Percentiles rank a stretch among this genome's conserved stretches.
Evolutionary conservation across 257 asterid species (phyloP).

Genomic region (Solanum virginianum): DNA sequence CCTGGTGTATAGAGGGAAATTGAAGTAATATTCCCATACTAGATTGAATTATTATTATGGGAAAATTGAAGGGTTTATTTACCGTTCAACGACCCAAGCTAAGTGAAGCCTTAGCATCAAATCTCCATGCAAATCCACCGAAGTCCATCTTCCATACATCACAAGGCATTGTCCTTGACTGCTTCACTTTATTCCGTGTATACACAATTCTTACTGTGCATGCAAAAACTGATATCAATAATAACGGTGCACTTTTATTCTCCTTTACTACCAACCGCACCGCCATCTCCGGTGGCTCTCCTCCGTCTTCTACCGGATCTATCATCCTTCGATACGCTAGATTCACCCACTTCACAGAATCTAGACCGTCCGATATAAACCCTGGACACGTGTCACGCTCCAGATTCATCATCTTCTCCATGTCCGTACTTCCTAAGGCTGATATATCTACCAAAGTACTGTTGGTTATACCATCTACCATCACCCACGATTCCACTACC

Average conservation of each 20-base stretch:
- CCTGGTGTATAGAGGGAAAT: background rate
- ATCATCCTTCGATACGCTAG: conserved; percentile 27
- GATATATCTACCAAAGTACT: conserved; percentile 2
- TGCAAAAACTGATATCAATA: conserved; percentile 19
- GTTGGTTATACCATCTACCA: conserved; percentile 17
- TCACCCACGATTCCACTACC: conserved; percentile 33
- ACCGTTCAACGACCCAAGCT: conserved; percentile 19
- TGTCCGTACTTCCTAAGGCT: conserved; percentile 21
- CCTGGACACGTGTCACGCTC: conserved; percentile 33
- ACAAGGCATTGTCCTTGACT: conserved; percentile 31
- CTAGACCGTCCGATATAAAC: conserved; percentile 21
- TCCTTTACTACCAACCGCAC: conserved; percentile 30
- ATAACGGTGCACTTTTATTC: background rate
- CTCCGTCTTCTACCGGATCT: background rate
- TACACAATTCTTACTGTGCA: conserved; percentile 34
- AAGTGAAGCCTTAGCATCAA: conserved; percentile 33
- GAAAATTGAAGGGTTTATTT: background rate
- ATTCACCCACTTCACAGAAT: conserved; percentile 32
- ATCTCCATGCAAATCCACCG: conserved; percentile 51
- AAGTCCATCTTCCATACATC: conserved; percentile 45
- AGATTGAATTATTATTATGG: background rate
- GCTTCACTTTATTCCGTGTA: conserved; percentile 20
- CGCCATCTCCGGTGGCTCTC: conserved; percentile 4
- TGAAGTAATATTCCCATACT: too few relatives aligned
- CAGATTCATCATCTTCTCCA: conserved; percentile 25